Base-by-base conservation (phyloP, 169 alveolate genomes). In the Plasmodium yoelii region DNA sequence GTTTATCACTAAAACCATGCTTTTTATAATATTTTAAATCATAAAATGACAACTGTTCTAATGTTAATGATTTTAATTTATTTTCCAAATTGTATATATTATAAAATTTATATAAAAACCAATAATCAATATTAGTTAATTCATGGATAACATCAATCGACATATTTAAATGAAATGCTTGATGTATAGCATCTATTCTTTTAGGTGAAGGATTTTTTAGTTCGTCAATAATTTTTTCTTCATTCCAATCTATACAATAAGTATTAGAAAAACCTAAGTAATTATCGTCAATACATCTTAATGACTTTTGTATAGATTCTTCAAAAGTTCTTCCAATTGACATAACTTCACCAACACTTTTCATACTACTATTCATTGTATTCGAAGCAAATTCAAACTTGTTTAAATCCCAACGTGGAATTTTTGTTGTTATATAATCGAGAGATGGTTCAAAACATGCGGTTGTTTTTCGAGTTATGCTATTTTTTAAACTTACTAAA, bases 401-500 rank as follows among this genome's bases (percentile, higher is more conserved):
- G 55, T 90, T 88, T 68, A 96, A 87, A 59, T 96, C 98, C 98
- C 98, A 93, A 73, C 96, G 87, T 53, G 98, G 98, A 22, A 95
- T 93, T 91, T 96, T 96, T 8, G 95, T 95, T 19, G 95, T 96
- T 53, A 93, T 89, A 73, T 96, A 96, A 84, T 96, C 98, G 39
- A 96, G 93, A 65, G 95, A 88, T 13, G 98, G 98, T 88, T 96
- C 98, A 88, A 94, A 96, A 91, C 98, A 96, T 7, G 98, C 98
- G 6, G 98, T 95, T 7, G 98, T 96, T 87, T 90, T 92, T 73
- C 87, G 87, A 7, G 98, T 96, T 64, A 96, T 96, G 13, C 94
- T 88, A 75, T 96, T 96, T 61, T 96, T 74, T 93, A 92, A 70
- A 67, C 82, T 90, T 28, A 93, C 95, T 19, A 94, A 93, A 72